Conservation (phyloP, 2,329 filamentous ascomycete genomes). For the Juglanconis sp. region DNA sequence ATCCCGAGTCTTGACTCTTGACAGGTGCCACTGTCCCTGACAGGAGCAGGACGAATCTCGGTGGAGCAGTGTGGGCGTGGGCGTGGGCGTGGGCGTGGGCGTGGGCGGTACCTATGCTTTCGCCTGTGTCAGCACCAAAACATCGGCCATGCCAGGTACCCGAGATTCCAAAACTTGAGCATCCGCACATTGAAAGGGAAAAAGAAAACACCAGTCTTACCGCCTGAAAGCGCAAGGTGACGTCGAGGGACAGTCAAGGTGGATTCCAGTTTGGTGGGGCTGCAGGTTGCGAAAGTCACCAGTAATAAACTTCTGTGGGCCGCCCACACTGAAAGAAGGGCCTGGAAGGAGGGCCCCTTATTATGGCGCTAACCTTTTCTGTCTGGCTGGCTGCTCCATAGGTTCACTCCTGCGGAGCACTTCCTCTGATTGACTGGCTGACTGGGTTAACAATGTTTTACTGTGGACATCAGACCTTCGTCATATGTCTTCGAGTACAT, state of each 20-base stretch:
- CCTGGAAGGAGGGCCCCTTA: not conserved
- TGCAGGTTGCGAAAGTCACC: not conserved
- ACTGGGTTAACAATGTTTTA: not conserved
- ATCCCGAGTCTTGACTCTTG: not conserved
- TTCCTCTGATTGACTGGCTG: not conserved
- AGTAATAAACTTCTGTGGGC: not conserved
- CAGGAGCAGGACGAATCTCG: conserved; percentile 1
- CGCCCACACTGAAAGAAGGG: not conserved
- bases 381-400: not conserved
- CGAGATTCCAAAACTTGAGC: not conserved
- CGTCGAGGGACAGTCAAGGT: not conserved
- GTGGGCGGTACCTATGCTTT: not conserved
- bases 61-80: not conserved
- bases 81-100: not conserved
- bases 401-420: not conserved
- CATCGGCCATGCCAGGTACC: not conserved
- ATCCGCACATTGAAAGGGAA: not conserved
- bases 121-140: not conserved
- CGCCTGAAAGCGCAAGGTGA: not conserved
- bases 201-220: too few species aligned
- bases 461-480: not conserved
- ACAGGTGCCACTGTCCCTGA: not conserved
- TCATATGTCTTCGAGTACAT: not conserved
- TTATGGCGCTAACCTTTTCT: not conserved
- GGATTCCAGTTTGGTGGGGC: not conserved